A percentile compares a stretch with the other conserved stretches of the same genome.
These are phyloP conservation scores for Gossypium stocksii DNA, from an alignment of 345 rosid species.

Conservation along the genomic window DNA sequence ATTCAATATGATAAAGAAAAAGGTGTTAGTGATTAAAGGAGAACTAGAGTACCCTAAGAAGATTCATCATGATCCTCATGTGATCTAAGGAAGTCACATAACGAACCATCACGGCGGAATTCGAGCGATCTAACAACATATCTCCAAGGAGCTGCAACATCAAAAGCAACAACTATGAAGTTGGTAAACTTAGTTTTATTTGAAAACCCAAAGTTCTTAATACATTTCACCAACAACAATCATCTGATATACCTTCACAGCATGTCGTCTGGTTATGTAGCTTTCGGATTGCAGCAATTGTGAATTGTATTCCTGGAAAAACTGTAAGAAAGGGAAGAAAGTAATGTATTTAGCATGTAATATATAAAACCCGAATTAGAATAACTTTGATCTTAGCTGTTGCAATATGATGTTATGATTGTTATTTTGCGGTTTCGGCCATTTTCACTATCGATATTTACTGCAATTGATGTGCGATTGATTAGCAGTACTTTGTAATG, in stretches of 20 bases:
- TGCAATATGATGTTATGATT: too few relatives aligned
- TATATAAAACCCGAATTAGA: background rate
- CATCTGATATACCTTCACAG: slow-evolving; percentile 33
- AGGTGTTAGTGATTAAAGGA: too few relatives aligned
- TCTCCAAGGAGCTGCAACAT: slow-evolving; percentile 42
- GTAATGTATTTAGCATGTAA: too few relatives aligned
- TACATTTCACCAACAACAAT: background rate
- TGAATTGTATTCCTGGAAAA: slow-evolving; percentile 42
- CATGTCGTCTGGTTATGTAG: slow-evolving; percentile 47
- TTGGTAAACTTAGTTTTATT: background rate
- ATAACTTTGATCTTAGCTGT: too few relatives aligned
- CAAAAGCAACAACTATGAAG: background rate
- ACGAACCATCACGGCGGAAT: slow-evolving; percentile 53
- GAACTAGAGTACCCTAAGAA: slow-evolving; percentile 44
- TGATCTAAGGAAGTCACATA: slow-evolving; percentile 65
- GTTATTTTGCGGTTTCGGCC: too few relatives aligned
- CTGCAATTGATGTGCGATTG: too few relatives aligned
- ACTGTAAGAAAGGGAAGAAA: slow-evolving; percentile 21
- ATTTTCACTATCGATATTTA: too few relatives aligned
- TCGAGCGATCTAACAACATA: slow-evolving; percentile 60
- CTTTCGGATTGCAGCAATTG: slow-evolving; percentile 32
- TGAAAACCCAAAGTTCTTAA: background rate
- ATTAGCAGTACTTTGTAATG: too few relatives aligned
- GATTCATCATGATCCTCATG: slow-evolving; percentile 75
- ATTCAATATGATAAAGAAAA: too few relatives aligned